Percentiles rank a stretch among this genome's conserved stretches.
Conservation (phyloP, 768 basidiomycete genomes). For the Leccinellum rugosiceps region DNA sequence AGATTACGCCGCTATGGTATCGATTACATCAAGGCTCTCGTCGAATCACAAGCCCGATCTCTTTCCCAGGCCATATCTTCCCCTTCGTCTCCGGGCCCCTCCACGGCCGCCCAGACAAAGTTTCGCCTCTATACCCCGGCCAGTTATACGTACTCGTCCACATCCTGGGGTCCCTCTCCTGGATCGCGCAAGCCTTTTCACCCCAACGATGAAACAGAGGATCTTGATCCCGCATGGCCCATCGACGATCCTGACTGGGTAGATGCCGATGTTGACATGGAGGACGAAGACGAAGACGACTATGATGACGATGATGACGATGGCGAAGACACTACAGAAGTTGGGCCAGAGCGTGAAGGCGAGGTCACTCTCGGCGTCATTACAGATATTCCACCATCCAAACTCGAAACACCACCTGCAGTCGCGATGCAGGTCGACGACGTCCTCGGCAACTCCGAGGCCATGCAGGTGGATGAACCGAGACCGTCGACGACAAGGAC, state of each 20-base stretch:
- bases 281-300: constrained; percentile 32
- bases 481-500: neutral
- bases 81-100: neutral
- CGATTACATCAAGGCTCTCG: constrained; percentile 33
- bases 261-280: constrained; percentile 30
- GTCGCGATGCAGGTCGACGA: constrained; percentile 5
- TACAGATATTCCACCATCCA: constrained; percentile 1
- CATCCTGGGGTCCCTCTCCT: constrained; percentile 16
- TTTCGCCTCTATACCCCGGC: constrained; percentile 33
- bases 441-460: neutral
- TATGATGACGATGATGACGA: constrained; percentile 33
- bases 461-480: neutral
- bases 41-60: constrained; percentile 26
- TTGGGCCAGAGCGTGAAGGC: constrained; percentile 9
- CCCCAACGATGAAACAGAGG: constrained; percentile 19
- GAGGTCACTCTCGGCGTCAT: constrained; percentile 13
- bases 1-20: constrained; percentile 32
- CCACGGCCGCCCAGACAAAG: constrained; percentile 14
- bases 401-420: neutral
- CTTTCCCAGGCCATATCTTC: constrained; percentile 1
- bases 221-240: constrained; percentile 14
- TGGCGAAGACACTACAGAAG: constrained; percentile 23
- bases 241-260: constrained; percentile 26
- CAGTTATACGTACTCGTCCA: constrained; percentile 30
- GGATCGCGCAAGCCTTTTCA: constrained; percentile 11